phyloP scores from a whole-genome alignment of 306 rosid species.

The Pterocarpus macrocarpus region DNA sequence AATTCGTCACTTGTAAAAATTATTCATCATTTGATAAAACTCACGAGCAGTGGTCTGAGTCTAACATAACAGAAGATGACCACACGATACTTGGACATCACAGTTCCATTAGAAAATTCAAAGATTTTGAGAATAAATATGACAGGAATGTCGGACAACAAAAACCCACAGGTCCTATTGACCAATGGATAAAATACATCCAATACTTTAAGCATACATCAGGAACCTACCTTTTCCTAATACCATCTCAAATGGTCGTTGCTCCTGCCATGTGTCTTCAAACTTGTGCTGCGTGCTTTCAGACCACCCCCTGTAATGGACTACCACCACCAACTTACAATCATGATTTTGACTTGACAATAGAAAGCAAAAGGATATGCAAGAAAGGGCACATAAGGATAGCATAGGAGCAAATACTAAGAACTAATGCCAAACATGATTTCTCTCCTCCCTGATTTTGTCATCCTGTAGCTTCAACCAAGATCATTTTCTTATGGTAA shows the following conservation, averaged over 20 bases:
- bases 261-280: conserved; percentile 96
- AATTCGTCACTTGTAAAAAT: neutral
- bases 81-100: conserved; percentile 18
- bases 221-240: conserved; percentile 78
- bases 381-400: conserved; percentile 21
- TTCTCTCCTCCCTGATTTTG: neutral
- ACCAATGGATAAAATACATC: conserved; percentile 24
- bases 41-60: neutral
- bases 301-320: conserved; percentile 94
- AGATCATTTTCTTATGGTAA: conserved; percentile 1
- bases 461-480: neutral
- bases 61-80: conserved; percentile 16
- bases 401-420: neutral
- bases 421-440: neutral
- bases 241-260: conserved; percentile 78
- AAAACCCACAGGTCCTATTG: conserved; percentile 22
- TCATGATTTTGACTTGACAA: conserved; percentile 21
- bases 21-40: neutral
- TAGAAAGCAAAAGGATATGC: conserved; percentile 21
- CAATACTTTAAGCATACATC: conserved; percentile 7
- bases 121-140: neutral
- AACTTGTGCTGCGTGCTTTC: conserved; percentile 86
- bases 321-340: conserved; percentile 56
- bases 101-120: neutral
- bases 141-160: conserved; percentile 1